Base-by-base conservation (phyloP, 306 rosid genomes). In the Cicer judaicum region DNA sequence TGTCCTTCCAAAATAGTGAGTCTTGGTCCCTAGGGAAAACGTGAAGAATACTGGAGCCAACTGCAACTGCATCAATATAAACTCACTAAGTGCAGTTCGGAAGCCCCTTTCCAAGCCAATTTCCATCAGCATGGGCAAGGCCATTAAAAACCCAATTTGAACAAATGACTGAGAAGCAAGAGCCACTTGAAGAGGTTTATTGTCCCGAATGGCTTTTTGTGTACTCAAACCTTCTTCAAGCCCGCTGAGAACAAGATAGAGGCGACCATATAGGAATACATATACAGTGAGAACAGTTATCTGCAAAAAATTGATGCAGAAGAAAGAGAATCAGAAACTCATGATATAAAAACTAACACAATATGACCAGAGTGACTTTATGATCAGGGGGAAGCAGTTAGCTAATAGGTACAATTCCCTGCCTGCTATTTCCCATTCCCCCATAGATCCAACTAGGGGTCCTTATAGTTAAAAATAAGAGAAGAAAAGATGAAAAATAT, bases 31-130 rank as follows among this genome's bases (percentile, higher is more conserved):
- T 11, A 84, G 85, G 24, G 84, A 81, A 75, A 84, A 84, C 7
- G 88, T 85, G 74, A 85, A 85, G 74, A 85, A 85, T 40, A 85
- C 88, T 4, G 88, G 81, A 72, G 88, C 88, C 68, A 85, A 70
- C 71, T 85, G 88, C 74, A 85, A 68, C 56, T 85, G 88, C 88
- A 85, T 85, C 55, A 85, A 61, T 62, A 85, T 72, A 56, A 85
- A 85, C 70, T 85, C 88, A 29, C 88, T 79, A 47, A 85, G 84
- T 42, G 88, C 88, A 56, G 84, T 81, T 53, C 85, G 85, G 48
- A 85, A 85, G 21, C 88, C 88, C 84, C 85, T 85, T 52, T 85
- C 88, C 79, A 85, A 85, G 55, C 88, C 88, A 10, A 85, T 85
- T 78, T 85, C 88, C 88, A 85, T 85, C 61, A 85, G 70, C 88